Percentiles rank a stretch among this genome's conserved stretches.
Evolutionary conservation across 1,139 yeast genomes (phyloP).

Genomic region (Wickerhamomyces sp.): DNA sequence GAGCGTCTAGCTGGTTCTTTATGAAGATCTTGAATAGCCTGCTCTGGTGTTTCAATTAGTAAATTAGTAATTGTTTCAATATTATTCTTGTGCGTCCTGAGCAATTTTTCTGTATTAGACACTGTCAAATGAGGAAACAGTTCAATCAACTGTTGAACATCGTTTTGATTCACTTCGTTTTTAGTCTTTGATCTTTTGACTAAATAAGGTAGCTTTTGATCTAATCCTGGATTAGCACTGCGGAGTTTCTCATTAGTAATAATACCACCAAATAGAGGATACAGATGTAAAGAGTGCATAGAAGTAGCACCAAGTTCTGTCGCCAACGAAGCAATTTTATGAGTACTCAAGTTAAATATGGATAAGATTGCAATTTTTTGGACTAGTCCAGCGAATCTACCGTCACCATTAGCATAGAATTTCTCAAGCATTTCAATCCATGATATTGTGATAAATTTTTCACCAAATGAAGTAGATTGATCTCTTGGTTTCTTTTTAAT

Average conservation of each 20-base stretch:
- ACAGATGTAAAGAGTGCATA: conserved; percentile 36
- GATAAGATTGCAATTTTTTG: conserved; percentile 50
- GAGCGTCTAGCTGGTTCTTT: conserved; percentile 3
- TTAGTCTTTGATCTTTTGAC: conserved; percentile 3
- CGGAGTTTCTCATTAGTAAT: conserved; percentile 41
- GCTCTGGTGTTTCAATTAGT: conserved; percentile 57
- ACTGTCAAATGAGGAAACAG: conserved; percentile 54
- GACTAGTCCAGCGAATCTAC: conserved; percentile 42
- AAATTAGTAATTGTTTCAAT: conserved; percentile 57
- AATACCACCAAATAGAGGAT: conserved; percentile 53
- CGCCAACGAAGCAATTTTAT: conserved; percentile 38
- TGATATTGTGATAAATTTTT: conserved; percentile 43
- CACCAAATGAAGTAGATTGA: conserved; percentile 36
- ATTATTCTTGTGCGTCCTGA: conserved; percentile 44
- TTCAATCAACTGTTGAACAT: conserved; percentile 43
- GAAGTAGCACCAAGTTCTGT: conserved; percentile 43
- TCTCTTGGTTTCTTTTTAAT: conserved; percentile 7
- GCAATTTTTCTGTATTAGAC: conserved; percentile 41
- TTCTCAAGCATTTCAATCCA: conserved; percentile 61
- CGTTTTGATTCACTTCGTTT: conserved; percentile 25
- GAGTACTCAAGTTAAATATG: conserved; percentile 43
- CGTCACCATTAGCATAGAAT: conserved; percentile 51
- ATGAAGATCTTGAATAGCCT: conserved; percentile 23
- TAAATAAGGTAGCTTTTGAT: conserved; percentile 37
- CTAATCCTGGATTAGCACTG: conserved; percentile 46